phyloP scores from a whole-genome alignment of 225 moss, liverwort and hornwort genomes.

The Straminergon stramineum region DNA sequence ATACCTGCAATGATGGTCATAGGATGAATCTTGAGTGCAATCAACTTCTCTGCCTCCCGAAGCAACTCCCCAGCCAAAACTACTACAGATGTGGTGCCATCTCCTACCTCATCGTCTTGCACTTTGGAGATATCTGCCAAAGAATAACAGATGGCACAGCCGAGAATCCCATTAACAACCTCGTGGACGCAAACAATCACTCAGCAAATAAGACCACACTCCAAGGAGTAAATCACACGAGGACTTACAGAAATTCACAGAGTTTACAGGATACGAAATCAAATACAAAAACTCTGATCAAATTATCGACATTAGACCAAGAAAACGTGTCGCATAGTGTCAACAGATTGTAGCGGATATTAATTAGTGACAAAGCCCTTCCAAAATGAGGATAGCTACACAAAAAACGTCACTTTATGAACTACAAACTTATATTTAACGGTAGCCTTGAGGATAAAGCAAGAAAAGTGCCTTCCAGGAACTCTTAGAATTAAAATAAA shows the following conservation, averaged over 20 bases:
- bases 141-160: neutral
- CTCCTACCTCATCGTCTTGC: conserved; percentile 98
- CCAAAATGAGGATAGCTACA: neutral
- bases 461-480: neutral
- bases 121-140: conserved; percentile 86
- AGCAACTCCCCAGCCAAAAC: conserved; percentile 93
- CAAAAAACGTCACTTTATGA: rapidly evolving
- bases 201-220: neutral
- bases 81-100: conserved; percentile 96
- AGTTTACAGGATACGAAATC: neutral
- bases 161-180: neutral
- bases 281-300: neutral
- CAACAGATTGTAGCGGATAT: neutral
- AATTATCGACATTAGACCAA: neutral
- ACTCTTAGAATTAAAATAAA: neutral
- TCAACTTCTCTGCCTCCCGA: conserved; percentile 89
- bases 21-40: conserved; percentile 90
- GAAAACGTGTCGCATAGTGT: neutral
- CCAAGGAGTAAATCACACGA: neutral
- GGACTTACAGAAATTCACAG: neutral
- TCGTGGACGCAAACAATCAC: neutral
- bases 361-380: neutral
- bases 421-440: neutral
- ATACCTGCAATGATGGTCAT: conserved; percentile 97
- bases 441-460: neutral